These are phyloP conservation scores for Boletus tylopilopsis DNA, from an alignment of 768 basidiomycete species.

Conservation along the genomic window DNA sequence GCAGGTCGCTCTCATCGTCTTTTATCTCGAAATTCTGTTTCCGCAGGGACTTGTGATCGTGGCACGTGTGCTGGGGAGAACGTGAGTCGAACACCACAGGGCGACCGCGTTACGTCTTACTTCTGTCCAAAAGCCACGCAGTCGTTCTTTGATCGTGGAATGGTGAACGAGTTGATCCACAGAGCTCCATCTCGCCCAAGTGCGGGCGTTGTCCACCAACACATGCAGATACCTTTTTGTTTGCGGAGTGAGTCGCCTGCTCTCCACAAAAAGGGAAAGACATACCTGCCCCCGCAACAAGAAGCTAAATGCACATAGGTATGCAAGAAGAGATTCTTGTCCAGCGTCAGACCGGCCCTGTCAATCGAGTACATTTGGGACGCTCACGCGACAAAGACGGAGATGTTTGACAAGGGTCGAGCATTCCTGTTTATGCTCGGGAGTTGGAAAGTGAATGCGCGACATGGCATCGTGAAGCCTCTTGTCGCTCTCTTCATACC, in stretches of 20 bases:
- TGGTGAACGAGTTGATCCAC: conserved; percentile 17
- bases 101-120: conserved; percentile 6
- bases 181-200: conserved; percentile 16
- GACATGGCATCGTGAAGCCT: conserved; percentile 7
- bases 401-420: conserved; percentile 5
- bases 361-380: background rate
- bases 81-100: background rate
- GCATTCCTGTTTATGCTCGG: conserved; percentile 1
- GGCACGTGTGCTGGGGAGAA: conserved; percentile 12
- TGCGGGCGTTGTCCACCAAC: conserved; percentile 2
- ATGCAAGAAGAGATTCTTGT: conserved; percentile 25
- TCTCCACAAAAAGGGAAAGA: background rate
- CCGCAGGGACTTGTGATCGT: conserved; percentile 5
- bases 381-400: conserved; percentile 20
- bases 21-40: background rate
- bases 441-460: background rate
- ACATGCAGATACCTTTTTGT: conserved; percentile 6
- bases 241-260: background rate
- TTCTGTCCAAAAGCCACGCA: conserved; percentile 2
- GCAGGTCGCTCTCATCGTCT: conserved; percentile 17
- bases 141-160: conserved; percentile 12
- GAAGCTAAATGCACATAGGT: conserved; percentile 20
- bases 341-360: conserved; percentile 3
- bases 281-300: conserved; percentile 14
- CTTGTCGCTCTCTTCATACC: background rate